A percentile compares a stretch with the other conserved stretches of the same genome.
phyloP scores from a whole-genome alignment of 164 flowering plant species.

The Stephania cephalantha region DNA sequence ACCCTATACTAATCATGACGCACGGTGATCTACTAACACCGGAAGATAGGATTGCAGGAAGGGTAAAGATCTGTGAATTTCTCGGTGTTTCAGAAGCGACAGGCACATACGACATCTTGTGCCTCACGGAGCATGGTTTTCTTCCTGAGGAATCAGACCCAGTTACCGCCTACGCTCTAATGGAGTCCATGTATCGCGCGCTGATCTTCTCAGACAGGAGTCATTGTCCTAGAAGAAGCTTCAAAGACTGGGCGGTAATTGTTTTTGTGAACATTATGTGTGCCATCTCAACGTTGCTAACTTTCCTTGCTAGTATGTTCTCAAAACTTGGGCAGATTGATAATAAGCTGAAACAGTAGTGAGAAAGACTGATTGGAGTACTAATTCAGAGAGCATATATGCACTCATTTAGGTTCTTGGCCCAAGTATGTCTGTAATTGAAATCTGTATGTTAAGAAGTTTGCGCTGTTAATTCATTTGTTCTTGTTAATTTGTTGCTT shows the following conservation, averaged over 20 bases:
- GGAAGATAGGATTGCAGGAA: conserved; percentile 54
- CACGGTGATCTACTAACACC: conserved; percentile 60
- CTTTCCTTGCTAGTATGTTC: conserved; percentile 37
- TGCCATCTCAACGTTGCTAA: conserved; percentile 30
- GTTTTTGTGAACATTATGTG: conserved; percentile 28
- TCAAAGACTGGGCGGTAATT: conserved; percentile 25
- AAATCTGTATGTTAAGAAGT: too few relatives aligned
- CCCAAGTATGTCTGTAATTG: too few relatives aligned
- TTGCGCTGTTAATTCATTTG: too few relatives aligned
- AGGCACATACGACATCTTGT: conserved; percentile 59
- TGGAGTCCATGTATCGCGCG: conserved; percentile 61
- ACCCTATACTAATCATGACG: conserved; percentile 61
- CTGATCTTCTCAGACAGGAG: conserved; percentile 46
- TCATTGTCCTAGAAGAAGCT: conserved; percentile 37
- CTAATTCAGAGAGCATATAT: too few relatives aligned
- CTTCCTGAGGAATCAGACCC: conserved; percentile 60
- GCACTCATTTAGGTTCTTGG: too few relatives aligned
- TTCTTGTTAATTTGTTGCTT: too few relatives aligned
- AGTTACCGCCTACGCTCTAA: conserved; percentile 47
- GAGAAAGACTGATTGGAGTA: not conserved
- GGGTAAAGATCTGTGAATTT: conserved; percentile 47
- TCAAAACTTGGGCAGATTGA: conserved; percentile 23
- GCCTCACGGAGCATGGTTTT: conserved; percentile 64
- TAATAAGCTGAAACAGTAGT: conserved; percentile 8
- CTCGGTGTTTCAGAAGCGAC: conserved; percentile 46